Conservation (phyloP, 805 yeast genomes). For the Spathaspora hagerdaliae region DNA sequence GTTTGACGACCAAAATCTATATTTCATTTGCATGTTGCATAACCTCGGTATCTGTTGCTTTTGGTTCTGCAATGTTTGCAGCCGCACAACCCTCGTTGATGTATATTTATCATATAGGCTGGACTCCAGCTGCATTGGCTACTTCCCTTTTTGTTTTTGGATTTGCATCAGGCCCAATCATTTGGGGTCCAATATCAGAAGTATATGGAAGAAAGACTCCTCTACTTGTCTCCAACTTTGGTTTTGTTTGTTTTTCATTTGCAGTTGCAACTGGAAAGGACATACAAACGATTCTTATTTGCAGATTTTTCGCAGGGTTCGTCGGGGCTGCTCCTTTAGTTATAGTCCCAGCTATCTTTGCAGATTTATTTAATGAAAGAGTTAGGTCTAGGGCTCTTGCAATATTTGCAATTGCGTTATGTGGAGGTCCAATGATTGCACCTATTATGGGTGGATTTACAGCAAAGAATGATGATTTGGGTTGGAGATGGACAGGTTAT, state of each 20-base stretch:
- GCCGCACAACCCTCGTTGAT: conserved; percentile 50
- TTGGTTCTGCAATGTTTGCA: conserved; percentile 80
- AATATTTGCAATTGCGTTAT: conserved; percentile 66
- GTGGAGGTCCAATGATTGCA: conserved; percentile 74
- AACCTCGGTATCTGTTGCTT: conserved; percentile 43
- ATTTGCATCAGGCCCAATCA: conserved; percentile 85
- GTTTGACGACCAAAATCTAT: conserved; percentile 25
- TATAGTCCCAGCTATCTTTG: conserved; percentile 78
- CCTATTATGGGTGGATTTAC: conserved; percentile 56
- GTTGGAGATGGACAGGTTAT: conserved; percentile 60
- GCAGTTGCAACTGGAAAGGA: conserved; percentile 76
- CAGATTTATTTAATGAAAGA: conserved; percentile 67
- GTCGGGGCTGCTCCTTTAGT: conserved; percentile 83
- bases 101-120: conserved; percentile 51
- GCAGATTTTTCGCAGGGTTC: conserved; percentile 76
- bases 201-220: conserved; percentile 37
- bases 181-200: conserved; percentile 53
- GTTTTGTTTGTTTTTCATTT: conserved; percentile 40
- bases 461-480: conserved; percentile 31
- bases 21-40: conserved; percentile 23
- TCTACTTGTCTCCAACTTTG: conserved; percentile 37
- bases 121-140: conserved; percentile 68
- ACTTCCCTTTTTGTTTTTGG: conserved; percentile 81
- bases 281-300: conserved; percentile 68
- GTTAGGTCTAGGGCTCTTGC: conserved; percentile 73